A percentile compares a stretch with the other conserved stretches of the same genome.
Evolutionary conservation across 306 rosid genomes (phyloP).

Genomic region (Astragalus glycyphyllos): DNA sequence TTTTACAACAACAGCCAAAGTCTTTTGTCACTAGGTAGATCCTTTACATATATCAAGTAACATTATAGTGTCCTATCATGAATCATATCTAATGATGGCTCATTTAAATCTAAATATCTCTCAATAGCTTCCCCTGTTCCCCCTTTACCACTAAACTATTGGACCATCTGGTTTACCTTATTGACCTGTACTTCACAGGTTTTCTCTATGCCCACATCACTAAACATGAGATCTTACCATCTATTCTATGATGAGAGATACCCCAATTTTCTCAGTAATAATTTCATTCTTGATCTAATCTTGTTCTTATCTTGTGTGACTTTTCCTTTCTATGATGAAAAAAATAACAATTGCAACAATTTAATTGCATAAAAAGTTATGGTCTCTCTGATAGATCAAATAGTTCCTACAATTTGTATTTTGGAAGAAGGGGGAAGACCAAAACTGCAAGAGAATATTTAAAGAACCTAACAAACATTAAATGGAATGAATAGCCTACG

Average conservation of each 20-base stretch:
- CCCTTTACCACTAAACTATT: slow-evolving; percentile 6
- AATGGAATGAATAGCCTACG: background rate
- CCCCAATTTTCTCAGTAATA: background rate
- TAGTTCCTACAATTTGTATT: slow-evolving; percentile 3
- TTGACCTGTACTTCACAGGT: background rate
- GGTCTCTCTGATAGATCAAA: slow-evolving; percentile 24
- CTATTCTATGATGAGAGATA: background rate
- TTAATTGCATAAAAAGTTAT: slow-evolving; percentile 1
- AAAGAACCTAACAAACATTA: slow-evolving; percentile 20
- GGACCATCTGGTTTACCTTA: slow-evolving; percentile 23
- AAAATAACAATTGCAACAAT: slow-evolving; percentile 23
- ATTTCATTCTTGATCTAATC: background rate
- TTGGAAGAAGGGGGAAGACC: slow-evolving; percentile 19
- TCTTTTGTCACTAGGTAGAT: background rate
- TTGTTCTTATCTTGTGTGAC: background rate
- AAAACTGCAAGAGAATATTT: background rate
- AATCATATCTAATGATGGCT: no score
- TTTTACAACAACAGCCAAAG: background rate
- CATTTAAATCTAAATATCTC: background rate
- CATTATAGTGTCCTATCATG: background rate
- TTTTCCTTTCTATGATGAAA: background rate
- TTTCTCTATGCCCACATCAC: background rate
- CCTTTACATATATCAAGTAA: background rate
- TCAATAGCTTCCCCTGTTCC: background rate
- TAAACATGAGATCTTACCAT: background rate